These are phyloP conservation scores for Fraxinus latifolia DNA, from an alignment of 305 asterid species.

Conservation along the genomic window DNA sequence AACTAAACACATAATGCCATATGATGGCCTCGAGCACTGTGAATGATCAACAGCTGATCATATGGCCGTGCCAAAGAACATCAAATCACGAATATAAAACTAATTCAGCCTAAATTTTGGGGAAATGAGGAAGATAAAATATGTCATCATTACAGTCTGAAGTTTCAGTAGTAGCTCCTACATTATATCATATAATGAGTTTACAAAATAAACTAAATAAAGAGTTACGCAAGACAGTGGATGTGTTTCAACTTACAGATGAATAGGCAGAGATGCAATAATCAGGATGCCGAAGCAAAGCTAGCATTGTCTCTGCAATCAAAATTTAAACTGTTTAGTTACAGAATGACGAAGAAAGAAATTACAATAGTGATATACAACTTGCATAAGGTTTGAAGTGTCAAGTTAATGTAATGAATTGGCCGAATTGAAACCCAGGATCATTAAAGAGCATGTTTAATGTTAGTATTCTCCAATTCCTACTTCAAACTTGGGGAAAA, in stretches of 20 bases:
- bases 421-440: not conserved
- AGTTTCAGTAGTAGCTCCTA: not conserved
- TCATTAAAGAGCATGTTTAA: not conserved
- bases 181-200: not conserved
- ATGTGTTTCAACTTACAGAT: conserved; percentile 50
- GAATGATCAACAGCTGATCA: not conserved
- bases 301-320: conserved; percentile 78
- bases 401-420: not conserved
- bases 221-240: not conserved
- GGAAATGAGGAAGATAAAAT: not conserved
- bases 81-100: not conserved
- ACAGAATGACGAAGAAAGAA: not conserved
- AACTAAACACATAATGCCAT: not conserved
- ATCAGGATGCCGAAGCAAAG: conserved; percentile 88
- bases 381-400: not conserved
- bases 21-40: not conserved
- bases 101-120: not conserved
- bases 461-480: not conserved
- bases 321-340: not conserved
- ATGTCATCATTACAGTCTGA: not conserved
- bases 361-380: not conserved
- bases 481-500: not conserved
- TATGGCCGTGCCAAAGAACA: not conserved
- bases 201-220: not conserved
- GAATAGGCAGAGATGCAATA: conserved; percentile 85